Percentiles rank a stretch among this genome's conserved stretches.
These are phyloP conservation scores for Leccinum solheimii DNA, from an alignment of 1,284 basidiomycete genomes.

Conservation along the genomic window DNA sequence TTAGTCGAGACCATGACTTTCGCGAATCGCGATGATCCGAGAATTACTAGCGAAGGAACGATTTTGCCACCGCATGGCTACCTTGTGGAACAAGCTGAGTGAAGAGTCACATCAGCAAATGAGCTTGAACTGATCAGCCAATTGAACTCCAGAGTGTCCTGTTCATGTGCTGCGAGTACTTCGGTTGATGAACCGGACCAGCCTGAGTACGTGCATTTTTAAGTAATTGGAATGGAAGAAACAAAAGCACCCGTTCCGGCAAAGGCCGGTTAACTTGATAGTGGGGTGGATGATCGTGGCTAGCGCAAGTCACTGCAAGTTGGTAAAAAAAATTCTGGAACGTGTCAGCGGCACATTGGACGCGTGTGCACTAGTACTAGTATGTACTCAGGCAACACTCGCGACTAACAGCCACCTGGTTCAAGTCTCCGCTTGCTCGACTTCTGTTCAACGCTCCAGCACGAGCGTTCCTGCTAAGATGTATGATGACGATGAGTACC, in stretches of 20 bases:
- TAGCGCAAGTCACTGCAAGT: background rate
- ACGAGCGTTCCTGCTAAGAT: no score
- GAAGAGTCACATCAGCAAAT: background rate
- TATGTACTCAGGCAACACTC: background rate
- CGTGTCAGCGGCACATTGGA: background rate
- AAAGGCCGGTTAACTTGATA: background rate
- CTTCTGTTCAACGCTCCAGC: no score
- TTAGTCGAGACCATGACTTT: background rate
- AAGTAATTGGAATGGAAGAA: background rate
- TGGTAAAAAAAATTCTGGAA: background rate
- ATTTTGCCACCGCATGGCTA: conserved; percentile 3
- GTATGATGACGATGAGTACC: no score
- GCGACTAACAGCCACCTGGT: background rate
- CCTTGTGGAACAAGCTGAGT: conserved; percentile 2
- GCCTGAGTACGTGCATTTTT: background rate
- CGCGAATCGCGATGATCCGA: background rate
- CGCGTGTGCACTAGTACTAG: background rate
- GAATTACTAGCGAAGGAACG: background rate
- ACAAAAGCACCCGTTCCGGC: background rate
- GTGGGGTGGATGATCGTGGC: background rate
- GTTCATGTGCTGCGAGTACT: background rate
- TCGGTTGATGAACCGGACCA: background rate
- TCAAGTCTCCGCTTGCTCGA: background rate
- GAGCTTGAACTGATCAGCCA: background rate
- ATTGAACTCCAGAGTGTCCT: background rate